phyloP scores from a whole-genome alignment of 148 eudicot species.

The Tetragonia tetragonoides region DNA sequence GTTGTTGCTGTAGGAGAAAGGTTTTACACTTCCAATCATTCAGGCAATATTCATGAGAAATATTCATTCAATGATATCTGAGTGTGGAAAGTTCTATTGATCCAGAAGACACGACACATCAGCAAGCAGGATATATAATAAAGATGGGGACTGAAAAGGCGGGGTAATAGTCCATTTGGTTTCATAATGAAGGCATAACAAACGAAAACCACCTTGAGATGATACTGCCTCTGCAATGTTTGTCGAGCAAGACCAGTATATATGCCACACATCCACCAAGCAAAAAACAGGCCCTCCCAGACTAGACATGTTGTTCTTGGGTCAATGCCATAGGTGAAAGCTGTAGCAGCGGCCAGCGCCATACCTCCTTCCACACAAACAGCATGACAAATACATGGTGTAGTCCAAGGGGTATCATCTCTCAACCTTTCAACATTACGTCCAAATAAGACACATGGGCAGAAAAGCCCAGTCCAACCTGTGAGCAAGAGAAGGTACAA shows the following conservation, averaged over 20 bases:
- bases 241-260: conserved; percentile 80
- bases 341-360: conserved; percentile 73
- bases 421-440: conserved; percentile 71
- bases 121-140: background rate
- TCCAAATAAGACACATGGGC: conserved; percentile 93
- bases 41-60: too few relatives aligned
- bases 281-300: conserved; percentile 66
- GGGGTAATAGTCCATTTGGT: background rate
- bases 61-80: background rate
- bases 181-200: background rate
- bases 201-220: conserved; percentile 66
- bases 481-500: conserved; percentile 14
- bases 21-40: too few relatives aligned
- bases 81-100: background rate
- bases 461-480: conserved; percentile 89
- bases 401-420: conserved; percentile 75
- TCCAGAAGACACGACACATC: background rate
- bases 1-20: too few relatives aligned
- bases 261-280: conserved; percentile 97
- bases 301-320: conserved; percentile 72
- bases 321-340: conserved; percentile 72
- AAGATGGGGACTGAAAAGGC: background rate
- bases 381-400: conserved; percentile 81
- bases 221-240: conserved; percentile 73
- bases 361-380: conserved; percentile 86